Conservation (phyloP, 441 rosid species). For the Syzygium syzygioides region DNA sequence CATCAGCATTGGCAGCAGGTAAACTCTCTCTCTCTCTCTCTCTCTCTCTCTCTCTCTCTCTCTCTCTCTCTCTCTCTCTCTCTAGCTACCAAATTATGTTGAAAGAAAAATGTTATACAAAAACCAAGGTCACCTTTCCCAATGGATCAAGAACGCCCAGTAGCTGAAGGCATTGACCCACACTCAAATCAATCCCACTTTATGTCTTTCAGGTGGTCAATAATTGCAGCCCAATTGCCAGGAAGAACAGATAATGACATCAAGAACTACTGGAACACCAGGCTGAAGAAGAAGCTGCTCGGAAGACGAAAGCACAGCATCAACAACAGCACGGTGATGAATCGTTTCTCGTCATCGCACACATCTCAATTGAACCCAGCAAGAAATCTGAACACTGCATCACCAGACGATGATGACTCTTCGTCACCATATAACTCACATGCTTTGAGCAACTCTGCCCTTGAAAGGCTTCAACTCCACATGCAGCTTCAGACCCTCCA, state of each 20-base stretch:
- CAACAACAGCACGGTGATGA: not conserved
- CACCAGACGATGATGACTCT: not conserved
- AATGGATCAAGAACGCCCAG: not conserved
- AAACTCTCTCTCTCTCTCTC: constrained; percentile 1
- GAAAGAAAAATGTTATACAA: not conserved
- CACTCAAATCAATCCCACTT: not conserved
- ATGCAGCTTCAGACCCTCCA: constrained; percentile 4
- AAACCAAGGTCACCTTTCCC: not conserved
- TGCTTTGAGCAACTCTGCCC: not conserved
- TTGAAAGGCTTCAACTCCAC: constrained; percentile 4
- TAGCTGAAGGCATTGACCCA: not conserved
- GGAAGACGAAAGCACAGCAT: constrained; percentile 58
- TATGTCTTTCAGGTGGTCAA: constrained; percentile 64
- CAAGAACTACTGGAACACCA: constrained; percentile 94
- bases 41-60: not conserved
- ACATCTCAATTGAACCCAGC: not conserved
- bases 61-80: not conserved
- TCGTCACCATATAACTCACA: not conserved
- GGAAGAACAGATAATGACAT: constrained; percentile 96
- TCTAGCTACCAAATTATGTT: not conserved
- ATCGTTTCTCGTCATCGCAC: not conserved
- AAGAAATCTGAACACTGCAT: not conserved
- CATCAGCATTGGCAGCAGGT: constrained; percentile 98
- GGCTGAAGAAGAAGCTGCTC: constrained; percentile 82
- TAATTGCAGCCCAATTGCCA: constrained; percentile 97